phyloP scores from a whole-genome alignment of 1,284 basidiomycete genomes.

The Tilletiaria anomala region DNA sequence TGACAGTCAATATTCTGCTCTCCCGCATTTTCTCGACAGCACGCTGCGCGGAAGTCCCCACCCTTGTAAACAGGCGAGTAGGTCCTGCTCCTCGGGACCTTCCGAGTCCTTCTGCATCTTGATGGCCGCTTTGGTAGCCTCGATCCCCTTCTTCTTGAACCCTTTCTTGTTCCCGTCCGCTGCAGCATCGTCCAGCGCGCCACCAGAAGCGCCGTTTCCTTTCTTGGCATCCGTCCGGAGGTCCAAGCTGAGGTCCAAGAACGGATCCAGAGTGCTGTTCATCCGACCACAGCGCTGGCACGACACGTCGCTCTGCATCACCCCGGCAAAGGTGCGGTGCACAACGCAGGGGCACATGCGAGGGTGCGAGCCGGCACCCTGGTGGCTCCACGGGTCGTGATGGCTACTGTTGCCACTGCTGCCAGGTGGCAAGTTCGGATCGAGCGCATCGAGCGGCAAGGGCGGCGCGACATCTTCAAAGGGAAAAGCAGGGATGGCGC shows the following conservation, averaged over 20 bases:
- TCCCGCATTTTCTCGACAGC: constrained; percentile 3
- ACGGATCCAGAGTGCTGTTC: constrained; percentile 69
- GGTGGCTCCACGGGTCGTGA: no score
- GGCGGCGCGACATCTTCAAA: not conserved
- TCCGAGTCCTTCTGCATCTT: no score
- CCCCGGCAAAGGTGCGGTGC: constrained; percentile 76
- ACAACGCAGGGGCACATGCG: constrained; percentile 68
- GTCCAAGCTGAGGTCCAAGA: constrained; percentile 81
- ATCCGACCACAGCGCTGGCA: constrained; percentile 61
- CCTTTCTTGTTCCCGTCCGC: constrained; percentile 7
- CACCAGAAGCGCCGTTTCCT: constrained; percentile 6
- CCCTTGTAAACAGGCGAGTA: constrained; percentile 18
- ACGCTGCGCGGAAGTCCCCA: constrained; percentile 1
- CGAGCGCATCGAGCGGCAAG: no score
- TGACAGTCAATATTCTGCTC: no score
- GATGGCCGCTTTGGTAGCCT: no score
- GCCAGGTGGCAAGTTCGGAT: no score
- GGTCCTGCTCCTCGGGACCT: constrained; percentile 25
- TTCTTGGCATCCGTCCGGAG: constrained; percentile 44
- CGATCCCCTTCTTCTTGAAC: not conserved
- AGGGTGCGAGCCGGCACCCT: constrained; percentile 3
- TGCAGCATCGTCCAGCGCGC: not conserved
- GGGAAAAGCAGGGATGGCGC: not conserved
- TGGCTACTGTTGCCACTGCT: no score
- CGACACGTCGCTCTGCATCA: constrained; percentile 72